Base-by-base conservation (phyloP, 31 red algal species). In the Odonthalia washingtoniensis region DNA sequence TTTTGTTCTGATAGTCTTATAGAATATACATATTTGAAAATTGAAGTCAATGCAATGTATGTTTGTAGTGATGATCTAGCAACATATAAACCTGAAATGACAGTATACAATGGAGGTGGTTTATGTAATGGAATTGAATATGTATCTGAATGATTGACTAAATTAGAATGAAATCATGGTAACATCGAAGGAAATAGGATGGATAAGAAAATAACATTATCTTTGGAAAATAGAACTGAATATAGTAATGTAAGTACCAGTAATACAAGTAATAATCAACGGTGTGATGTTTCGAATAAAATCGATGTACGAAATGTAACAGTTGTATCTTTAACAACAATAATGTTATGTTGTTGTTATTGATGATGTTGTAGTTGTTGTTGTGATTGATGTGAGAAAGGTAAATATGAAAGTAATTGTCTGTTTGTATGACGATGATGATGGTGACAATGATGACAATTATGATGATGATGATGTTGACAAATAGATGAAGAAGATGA, bases 31-130 rank as follows among this genome's bases (percentile, higher is more conserved):
- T 92, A 94, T 4, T 83, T 77, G 21, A 91, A 78, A 49, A 97
- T 84, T 49, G 91, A 91, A 21, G 42, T 26, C 33, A 97, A 76
- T 0, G 94, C 90, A 24, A 69, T 77, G 12, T 90, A 61, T 32
- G 79, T 77, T 16, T 87, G 85, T 46, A 73, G 24, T 3, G 49
- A 65, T 64, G 81, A 46, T 12, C 94, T 84, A 1, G 62, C 94
- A 3, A 96, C 45, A 78, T 97, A 97, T 34, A 97, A 82, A 30
- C 95, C 95, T 46, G 89, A 92, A 79, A 94, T 97, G 33, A 97
- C 5, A 72, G 90, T 89, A 81, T 76, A 87, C n/a, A 90, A 89
- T 43, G 79, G 77, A 39, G 88, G 66, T 16, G 67, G 26, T 18
- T 64, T n/a, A 12, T 61, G 37, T 12, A 42, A 3, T 3, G 21